Percentiles rank a stretch among this genome's conserved stretches.
These are phyloP conservation scores for Trichomonas vaginalis DNA, from an alignment of 208 protist species.

Conservation along the genomic window DNA sequence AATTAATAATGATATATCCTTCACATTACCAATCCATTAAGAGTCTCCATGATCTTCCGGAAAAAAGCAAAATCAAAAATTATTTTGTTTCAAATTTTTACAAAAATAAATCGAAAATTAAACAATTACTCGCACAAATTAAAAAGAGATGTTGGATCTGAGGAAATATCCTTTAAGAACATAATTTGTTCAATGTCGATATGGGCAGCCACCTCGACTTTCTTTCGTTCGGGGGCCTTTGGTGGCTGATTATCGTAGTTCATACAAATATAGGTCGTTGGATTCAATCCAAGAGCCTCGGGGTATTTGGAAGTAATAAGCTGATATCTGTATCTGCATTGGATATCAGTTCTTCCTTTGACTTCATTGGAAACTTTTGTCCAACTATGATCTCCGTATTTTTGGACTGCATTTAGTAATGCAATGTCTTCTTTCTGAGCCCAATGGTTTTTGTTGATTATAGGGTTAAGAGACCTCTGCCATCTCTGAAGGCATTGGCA, in stretches of 20 bases:
- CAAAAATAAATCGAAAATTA: too few relatives aligned
- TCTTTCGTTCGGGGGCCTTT: not conserved
- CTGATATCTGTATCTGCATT: constrained; percentile 1
- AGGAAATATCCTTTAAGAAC: not conserved
- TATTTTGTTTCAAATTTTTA: too few relatives aligned
- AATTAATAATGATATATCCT: too few relatives aligned
- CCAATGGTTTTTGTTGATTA: not conserved
- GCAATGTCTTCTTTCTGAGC: not conserved
- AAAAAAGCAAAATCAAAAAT: too few relatives aligned
- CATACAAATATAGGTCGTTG: not conserved
- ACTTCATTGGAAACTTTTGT: not conserved
- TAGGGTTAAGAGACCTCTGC: not conserved
- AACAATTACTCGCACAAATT: not conserved
- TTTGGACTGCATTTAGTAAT: not conserved
- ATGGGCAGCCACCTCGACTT: not conserved
- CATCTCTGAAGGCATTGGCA: not conserved
- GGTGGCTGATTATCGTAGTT: not conserved
- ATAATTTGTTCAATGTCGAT: not conserved
- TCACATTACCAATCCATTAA: too few relatives aligned
- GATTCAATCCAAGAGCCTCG: not conserved
- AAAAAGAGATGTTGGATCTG: not conserved
- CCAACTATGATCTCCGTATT: constrained; percentile 1
- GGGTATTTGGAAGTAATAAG: not conserved
- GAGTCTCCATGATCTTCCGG: too few relatives aligned
- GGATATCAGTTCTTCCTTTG: not conserved